Evolutionary conservation across 1,284 basidiomycete species (phyloP).

Genomic region (Stereum hirsutum): DNA sequence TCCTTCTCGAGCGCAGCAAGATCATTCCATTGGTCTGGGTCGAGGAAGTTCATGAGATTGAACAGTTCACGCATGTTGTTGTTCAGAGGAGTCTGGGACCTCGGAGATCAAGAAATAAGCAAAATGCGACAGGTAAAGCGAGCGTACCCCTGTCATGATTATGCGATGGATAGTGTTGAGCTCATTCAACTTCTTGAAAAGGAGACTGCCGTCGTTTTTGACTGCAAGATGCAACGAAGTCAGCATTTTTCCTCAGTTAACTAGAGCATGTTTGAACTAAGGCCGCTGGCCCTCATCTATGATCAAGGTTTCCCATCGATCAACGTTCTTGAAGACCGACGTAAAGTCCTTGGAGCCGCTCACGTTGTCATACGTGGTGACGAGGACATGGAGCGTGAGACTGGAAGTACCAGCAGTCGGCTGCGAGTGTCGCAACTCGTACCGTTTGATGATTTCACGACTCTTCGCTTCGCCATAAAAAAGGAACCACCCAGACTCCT

Average conservation of each 20-base stretch:
- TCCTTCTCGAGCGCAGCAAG: slow-evolving; percentile 60
- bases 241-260: too few relatives aligned
- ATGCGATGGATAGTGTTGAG: slow-evolving; percentile 76
- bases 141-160: slow-evolving; percentile 79
- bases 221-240: slow-evolving; percentile 40
- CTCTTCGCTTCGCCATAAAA: slow-evolving; percentile 75
- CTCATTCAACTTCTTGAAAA: slow-evolving; percentile 80
- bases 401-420: slow-evolving; percentile 30
- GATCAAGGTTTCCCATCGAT: slow-evolving; percentile 88
- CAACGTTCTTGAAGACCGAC: slow-evolving; percentile 67
- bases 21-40: slow-evolving; percentile 68
- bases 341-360: slow-evolving; percentile 59
- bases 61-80: slow-evolving; percentile 95
- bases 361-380: slow-evolving; percentile 85
- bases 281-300: slow-evolving; percentile 91
- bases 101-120: slow-evolving; percentile 3
- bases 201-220: slow-evolving; percentile 70
- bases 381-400: slow-evolving; percentile 76
- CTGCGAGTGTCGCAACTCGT: slow-evolving; percentile 66
- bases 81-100: slow-evolving; percentile 79
- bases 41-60: slow-evolving; percentile 92
- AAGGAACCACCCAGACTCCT: too few relatives aligned
- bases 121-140: slow-evolving; percentile 1
- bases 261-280: slow-evolving; percentile 33
- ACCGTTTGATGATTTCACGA: slow-evolving; percentile 74